A percentile compares a stretch with the other conserved stretches of the same genome.
phyloP scores from a whole-genome alignment of 1,139 yeast genomes.

The Yamadazyma epiphylla region DNA sequence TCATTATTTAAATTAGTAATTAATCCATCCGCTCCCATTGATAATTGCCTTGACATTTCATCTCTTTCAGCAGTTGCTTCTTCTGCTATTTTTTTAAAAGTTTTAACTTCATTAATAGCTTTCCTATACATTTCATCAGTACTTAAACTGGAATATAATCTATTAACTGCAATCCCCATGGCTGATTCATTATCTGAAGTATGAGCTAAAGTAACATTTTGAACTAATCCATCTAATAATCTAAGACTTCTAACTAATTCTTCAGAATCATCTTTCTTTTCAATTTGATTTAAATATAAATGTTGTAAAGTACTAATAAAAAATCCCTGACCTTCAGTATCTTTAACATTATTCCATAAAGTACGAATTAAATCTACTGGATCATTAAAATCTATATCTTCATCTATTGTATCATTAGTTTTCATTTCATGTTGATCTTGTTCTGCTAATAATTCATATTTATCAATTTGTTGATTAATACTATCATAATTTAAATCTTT shows the following conservation, averaged over 20 bases:
- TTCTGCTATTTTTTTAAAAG: constrained; percentile 62
- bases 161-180: constrained; percentile 78
- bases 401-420: constrained; percentile 57
- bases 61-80: constrained; percentile 86
- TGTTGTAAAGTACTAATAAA: constrained; percentile 82
- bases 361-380: constrained; percentile 70
- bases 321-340: constrained; percentile 69
- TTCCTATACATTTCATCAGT: constrained; percentile 88
- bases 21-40: constrained; percentile 82
- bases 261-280: constrained; percentile 44
- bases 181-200: constrained; percentile 69
- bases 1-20: constrained; percentile 70
- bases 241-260: constrained; percentile 66
- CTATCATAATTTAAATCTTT: constrained; percentile 59
- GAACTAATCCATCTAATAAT: constrained; percentile 77
- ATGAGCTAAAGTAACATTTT: constrained; percentile 70
- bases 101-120: constrained; percentile 72
- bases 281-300: constrained; percentile 68
- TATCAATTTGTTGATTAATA: constrained; percentile 62
- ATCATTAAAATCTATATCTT: constrained; percentile 62
- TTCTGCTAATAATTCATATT: constrained; percentile 62
- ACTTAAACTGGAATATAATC: constrained; percentile 70
- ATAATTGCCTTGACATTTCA: constrained; percentile 65
- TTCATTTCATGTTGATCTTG: constrained; percentile 67
- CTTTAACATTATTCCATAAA: constrained; percentile 68